Evolutionary conservation across 768 basidiomycete genomes (phyloP), one percentile per base, ranked within the genome.

Genomic region (Boletus reticuloceps): DNA sequence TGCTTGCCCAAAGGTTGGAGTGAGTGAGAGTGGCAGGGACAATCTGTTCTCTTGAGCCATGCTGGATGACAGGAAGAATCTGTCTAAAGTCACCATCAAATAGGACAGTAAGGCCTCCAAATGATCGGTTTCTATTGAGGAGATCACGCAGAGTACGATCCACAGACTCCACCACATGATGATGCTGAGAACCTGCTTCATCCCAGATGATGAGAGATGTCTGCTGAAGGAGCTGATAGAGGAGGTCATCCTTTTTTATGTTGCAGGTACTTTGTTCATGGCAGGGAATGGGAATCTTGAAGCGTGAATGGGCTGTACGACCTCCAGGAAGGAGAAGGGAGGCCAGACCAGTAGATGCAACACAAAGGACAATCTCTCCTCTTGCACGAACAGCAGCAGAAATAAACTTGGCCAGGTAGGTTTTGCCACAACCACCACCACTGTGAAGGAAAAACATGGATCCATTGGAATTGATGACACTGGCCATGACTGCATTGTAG

Each of bases 401-500:
- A 19, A 50, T 41, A 4, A 50, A 0, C 20, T 32, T 50, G 17
- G 19, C 10, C 12, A 50, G 6, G 7, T 50, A 50, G 8, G 29
- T 50, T 29, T 50, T 50, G 29, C 49, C 29, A 50, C 38, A 50
- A 16, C 49, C 38, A 40, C 49, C 49, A 9, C 39, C 64, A 45
- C 77, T 75, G 58, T 75, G 64, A 8, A 81, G 52, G 46, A 79
- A 80, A 57, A 77, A 79, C 0, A 55, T 25, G 12, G 29, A 8
- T 0, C 44, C 44, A 17, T 12, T 5, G 8, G 7, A 1, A 8
- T 45, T 41, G 22, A 25, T 3, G 14, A 40, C 31, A 49, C 46
- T 58, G 4, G 47, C 2, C 20, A 48, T 17, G 25, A 55, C 53
- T 22, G 48, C 22, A 25, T 47, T 1, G 34, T 53, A 53, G 4